Evolutionary conservation across 2,329 filamentous ascomycete genomes (phyloP).

Genomic region (Cytospora piceicola): DNA sequence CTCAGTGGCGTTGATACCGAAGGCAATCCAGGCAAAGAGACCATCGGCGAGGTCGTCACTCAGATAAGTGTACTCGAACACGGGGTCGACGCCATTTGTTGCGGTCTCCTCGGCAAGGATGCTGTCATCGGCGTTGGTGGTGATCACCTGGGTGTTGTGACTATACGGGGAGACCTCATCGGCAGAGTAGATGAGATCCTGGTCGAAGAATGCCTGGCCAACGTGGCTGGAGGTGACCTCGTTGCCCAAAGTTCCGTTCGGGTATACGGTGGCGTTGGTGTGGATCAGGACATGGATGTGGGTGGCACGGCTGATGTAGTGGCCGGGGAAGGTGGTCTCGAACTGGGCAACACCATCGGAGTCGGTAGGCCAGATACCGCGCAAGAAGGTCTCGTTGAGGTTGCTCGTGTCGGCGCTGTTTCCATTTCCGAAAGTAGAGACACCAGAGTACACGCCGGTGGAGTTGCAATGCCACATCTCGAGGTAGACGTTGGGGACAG

Average conservation of each 20-base stretch:
- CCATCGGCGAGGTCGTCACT: constrained; percentile 35
- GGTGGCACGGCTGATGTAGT: constrained; percentile 50
- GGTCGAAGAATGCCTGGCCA: constrained; percentile 40
- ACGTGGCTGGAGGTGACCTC: constrained; percentile 38
- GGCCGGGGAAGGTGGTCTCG: constrained; percentile 49
- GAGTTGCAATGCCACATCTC: constrained; percentile 56
- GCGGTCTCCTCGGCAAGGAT: constrained; percentile 36
- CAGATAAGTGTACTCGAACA: constrained; percentile 37
- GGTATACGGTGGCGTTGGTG: constrained; percentile 41
- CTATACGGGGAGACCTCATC: constrained; percentile 36
- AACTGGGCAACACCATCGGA: constrained; percentile 45
- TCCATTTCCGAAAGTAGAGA: constrained; percentile 42
- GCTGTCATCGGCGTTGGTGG: constrained; percentile 35
- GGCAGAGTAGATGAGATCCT: constrained; percentile 34
- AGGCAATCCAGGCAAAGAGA: constrained; percentile 39
- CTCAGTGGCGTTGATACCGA: constrained; percentile 37
- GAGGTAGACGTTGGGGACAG: constrained; percentile 51
- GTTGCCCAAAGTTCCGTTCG: constrained; percentile 47
- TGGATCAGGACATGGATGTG: constrained; percentile 46
- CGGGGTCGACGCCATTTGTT: constrained; percentile 38
- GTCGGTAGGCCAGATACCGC: constrained; percentile 47
- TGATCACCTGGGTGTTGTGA: constrained; percentile 35
- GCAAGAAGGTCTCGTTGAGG: constrained; percentile 47
- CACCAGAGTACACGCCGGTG: constrained; percentile 46
- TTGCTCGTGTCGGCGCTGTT: constrained; percentile 45